These are phyloP conservation scores for Rhizopus arrhizus DNA, from an alignment of 371 early-diverging fungal species.

Conservation along the genomic window DNA sequence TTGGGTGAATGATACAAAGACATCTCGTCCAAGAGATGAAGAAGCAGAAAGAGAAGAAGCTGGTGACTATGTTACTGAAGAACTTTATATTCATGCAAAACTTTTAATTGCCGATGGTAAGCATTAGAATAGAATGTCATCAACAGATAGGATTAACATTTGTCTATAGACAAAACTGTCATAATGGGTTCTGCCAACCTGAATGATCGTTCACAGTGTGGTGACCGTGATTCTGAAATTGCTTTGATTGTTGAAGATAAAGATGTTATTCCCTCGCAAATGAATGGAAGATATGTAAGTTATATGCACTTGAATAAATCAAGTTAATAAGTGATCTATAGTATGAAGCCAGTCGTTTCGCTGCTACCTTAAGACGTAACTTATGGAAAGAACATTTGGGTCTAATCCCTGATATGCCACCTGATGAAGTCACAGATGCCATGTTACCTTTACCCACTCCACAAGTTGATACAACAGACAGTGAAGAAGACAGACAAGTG, in stretches of 20 bases:
- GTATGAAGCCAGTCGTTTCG: slow-evolving; percentile 68
- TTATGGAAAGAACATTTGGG: slow-evolving; percentile 90
- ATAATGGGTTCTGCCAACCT: slow-evolving; percentile 92
- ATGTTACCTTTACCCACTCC: slow-evolving; percentile 57
- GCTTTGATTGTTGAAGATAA: slow-evolving; percentile 83
- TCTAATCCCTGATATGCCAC: slow-evolving; percentile 51
- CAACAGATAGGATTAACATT: background rate
- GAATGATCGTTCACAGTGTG: slow-evolving; percentile 90
- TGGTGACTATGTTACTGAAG: slow-evolving; percentile 74
- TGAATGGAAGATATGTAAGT: slow-evolving; percentile 72
- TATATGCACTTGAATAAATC: background rate
- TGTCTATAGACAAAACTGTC: slow-evolving; percentile 62
- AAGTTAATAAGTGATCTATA: slow-evolving; percentile 12
- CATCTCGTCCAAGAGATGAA: slow-evolving; percentile 27
- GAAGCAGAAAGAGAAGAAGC: slow-evolving; percentile 34
- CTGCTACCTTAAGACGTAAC: slow-evolving; percentile 73
- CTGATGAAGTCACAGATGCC: slow-evolving; percentile 51
- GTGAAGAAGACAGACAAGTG: slow-evolving; percentile 43
- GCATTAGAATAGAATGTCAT: background rate
- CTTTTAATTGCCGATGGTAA: slow-evolving; percentile 88
- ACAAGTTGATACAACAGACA: slow-evolving; percentile 33
- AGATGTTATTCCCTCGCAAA: slow-evolving; percentile 64
- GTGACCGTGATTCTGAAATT: slow-evolving; percentile 91
- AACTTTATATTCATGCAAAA: slow-evolving; percentile 92
- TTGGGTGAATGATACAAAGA: slow-evolving; percentile 38